Evolutionary conservation across 441 rosid genomes (phyloP).

Genomic region (Gossypium schwendimanii): DNA sequence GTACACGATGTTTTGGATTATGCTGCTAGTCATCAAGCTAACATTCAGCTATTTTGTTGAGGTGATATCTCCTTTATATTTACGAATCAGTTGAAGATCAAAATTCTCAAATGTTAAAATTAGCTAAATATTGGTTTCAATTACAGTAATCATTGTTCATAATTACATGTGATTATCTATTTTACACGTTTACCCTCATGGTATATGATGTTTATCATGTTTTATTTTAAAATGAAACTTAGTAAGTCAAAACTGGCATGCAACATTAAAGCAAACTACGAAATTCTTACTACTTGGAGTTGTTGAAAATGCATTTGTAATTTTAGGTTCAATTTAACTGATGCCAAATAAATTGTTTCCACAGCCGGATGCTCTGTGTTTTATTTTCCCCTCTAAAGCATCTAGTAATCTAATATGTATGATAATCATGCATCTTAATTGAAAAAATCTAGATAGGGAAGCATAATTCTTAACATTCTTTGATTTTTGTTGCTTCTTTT

Average conservation of each 20-base stretch:
- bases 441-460: background rate
- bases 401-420: background rate
- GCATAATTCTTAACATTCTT: background rate
- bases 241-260: background rate
- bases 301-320: background rate
- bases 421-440: background rate
- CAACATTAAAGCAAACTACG: background rate
- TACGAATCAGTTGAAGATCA: constrained; percentile 1
- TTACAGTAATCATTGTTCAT: background rate
- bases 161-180: background rate
- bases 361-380: background rate
- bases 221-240: background rate
- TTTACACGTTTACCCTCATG: background rate
- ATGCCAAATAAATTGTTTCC: background rate
- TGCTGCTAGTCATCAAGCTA: constrained; percentile 53
- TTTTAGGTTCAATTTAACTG: background rate
- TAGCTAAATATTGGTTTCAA: constrained; percentile 7
- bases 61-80: constrained; percentile 30
- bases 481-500: background rate
- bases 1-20: constrained; percentile 78
- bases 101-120: constrained; percentile 1
- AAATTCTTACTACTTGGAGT: background rate
- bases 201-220: background rate
- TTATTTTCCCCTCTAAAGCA: background rate
- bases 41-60: constrained; percentile 71